Evolutionary conservation across 371 early-diverging fungal species (phyloP).

Genomic region (Apophysomyces variabilis): DNA sequence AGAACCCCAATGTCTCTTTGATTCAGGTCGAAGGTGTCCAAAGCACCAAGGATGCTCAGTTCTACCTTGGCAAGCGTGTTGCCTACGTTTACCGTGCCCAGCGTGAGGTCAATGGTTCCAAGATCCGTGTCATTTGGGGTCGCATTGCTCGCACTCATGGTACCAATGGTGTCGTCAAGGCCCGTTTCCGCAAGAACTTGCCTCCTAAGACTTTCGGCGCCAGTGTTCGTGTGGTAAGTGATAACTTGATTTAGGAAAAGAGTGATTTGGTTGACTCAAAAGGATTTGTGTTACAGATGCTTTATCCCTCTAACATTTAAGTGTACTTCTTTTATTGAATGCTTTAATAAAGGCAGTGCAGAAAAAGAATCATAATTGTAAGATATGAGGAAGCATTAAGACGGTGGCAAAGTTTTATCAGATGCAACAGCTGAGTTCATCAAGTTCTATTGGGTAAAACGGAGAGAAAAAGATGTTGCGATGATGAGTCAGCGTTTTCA

Average conservation of each 20-base stretch:
- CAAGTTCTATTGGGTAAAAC: too few species aligned
- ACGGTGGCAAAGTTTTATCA: too few species aligned
- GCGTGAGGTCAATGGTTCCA: constrained; percentile 87
- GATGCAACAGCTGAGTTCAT: too few species aligned
- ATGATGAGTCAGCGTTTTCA: neutral
- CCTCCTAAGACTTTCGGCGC: constrained; percentile 88
- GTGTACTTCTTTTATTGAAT: neutral
- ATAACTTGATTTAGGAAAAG: neutral
- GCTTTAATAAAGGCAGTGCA: neutral
- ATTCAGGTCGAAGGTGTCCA: constrained; percentile 91
- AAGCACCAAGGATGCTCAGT: constrained; percentile 83
- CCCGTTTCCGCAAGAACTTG: constrained; percentile 96
- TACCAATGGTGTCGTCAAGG: constrained; percentile 94
- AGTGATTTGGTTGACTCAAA: neutral
- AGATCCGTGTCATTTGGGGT: constrained; percentile 97
- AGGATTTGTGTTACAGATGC: constrained; percentile 62
- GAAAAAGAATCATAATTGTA: neutral
- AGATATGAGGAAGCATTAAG: too few species aligned
- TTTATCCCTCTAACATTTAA: constrained; percentile 91
- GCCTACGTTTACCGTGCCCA: constrained; percentile 87
- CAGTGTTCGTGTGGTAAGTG: constrained; percentile 53
- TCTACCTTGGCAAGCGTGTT: constrained; percentile 89
- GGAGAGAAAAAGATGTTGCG: too few species aligned
- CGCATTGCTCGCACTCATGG: constrained; percentile 93
- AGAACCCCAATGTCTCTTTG: constrained; percentile 87